Evolutionary conservation across 2,329 filamentous ascomycete species (phyloP), one percentile per base, ranked within the genome.

Genomic region (Alternaria longipes): DNA sequence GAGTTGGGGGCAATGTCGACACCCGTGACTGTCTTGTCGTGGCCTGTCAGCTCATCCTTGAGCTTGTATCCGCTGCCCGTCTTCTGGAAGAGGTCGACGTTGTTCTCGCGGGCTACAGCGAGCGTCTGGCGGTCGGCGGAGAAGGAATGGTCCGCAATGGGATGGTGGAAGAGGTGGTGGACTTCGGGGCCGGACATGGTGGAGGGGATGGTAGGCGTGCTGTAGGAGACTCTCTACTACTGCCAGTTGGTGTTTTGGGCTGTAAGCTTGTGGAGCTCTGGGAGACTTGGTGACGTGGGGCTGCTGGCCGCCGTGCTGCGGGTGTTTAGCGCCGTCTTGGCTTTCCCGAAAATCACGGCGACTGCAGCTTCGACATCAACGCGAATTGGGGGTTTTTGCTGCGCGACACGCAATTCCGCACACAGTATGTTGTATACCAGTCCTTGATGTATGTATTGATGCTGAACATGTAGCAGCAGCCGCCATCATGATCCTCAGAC

Each of bases 201-300:
- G 79, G 65, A 55, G 54, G 54, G n/a, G 26, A 8, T 32, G 18
- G 42, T 14, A 38, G 20, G 38, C 52, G 56, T 59, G 83, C 85
- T 90, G 91, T 93, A 95, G 92, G 93, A 96, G 92, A 84, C 93
- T 97, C 95, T 98, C 95, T 90, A 98, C 95, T 97, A 78, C 71
- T 78, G 75, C 46, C 73, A 57, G 64, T 61, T 51, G 54, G 41
- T 40, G 44, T 47, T 50, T 55, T 44, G 54, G 41, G 53, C 54
- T 51, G 56, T 54, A 41, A 30, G 47, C 28, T 42, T 42, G 54
- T 53, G 59, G 46, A 54, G 58, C 30, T 62, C 54, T 52, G 40
- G 16, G 24, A 40, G 46, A 57, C 52, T 54, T 56, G 59, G 58
- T 57, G 58, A 60, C 54, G 49, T 57, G 52, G 53, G 56, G 64